Evolutionary conservation across 768 basidiomycete species (phyloP).

Genomic region (Neoboletus brunneissimus): DNA sequence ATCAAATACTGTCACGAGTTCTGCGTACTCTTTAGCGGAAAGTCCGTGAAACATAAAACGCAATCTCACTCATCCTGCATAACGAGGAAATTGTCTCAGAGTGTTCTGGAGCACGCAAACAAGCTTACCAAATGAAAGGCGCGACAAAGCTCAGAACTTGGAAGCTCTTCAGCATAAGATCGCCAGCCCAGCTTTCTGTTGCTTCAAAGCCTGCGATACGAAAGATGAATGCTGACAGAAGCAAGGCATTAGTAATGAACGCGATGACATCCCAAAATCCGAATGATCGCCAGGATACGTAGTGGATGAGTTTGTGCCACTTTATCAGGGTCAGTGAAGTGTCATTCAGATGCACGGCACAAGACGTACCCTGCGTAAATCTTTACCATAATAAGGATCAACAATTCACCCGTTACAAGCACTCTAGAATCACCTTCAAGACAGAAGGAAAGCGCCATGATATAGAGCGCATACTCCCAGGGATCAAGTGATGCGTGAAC

Average conservation of each 20-base stretch:
- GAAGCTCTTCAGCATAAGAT: conserved; percentile 67
- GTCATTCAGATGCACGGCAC: background rate
- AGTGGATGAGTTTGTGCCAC: conserved; percentile 68
- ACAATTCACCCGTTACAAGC: conserved; percentile 38
- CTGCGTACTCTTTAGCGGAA: conserved; percentile 35
- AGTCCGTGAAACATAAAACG: background rate
- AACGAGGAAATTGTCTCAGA: background rate
- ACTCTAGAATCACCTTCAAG: conserved; percentile 61
- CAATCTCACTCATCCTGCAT: conserved; percentile 74
- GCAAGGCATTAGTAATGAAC: conserved; percentile 68
- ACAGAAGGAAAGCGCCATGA: conserved; percentile 72
- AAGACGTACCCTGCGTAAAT: conserved; percentile 23
- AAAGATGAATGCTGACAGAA: conserved; percentile 70
- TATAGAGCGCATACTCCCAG: conserved; percentile 81
- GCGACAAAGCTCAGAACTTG: conserved; percentile 86
- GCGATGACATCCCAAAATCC: conserved; percentile 75
- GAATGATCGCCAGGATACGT: conserved; percentile 79
- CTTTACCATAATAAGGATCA: conserved; percentile 17
- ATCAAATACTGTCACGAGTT: conserved; percentile 77
- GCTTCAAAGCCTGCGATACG: conserved; percentile 57
- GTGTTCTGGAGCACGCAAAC: background rate
- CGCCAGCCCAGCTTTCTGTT: conserved; percentile 33
- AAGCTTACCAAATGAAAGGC: conserved; percentile 78
- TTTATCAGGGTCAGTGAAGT: conserved; percentile 27
- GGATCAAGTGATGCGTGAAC: conserved; percentile 54